phyloP scores from a whole-genome alignment of 2,329 filamentous ascomycete genomes.

The Cercospora sp. region DNA sequence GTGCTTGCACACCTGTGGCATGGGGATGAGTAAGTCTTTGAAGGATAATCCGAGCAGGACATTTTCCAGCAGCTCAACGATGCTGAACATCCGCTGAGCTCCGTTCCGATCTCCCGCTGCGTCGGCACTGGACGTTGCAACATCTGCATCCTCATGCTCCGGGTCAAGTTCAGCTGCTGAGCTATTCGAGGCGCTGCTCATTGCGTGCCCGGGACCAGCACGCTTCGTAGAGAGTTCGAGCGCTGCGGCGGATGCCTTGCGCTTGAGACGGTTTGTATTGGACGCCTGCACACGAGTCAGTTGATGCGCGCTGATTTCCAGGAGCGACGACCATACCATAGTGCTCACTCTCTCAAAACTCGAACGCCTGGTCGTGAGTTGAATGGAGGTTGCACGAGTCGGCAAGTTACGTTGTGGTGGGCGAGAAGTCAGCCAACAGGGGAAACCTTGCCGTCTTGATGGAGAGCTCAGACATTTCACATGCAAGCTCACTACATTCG shows the following conservation, averaged over 20 bases:
- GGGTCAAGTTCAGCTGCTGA: background rate
- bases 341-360: background rate
- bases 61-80: background rate
- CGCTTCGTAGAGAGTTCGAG: background rate
- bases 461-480: background rate
- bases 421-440: background rate
- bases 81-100: background rate
- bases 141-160: background rate
- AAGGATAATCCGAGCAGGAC: background rate
- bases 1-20: constrained; percentile 12
- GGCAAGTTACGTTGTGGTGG: background rate
- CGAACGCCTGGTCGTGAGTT: background rate
- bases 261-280: background rate
- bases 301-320: background rate
- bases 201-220: background rate
- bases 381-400: background rate
- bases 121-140: background rate
- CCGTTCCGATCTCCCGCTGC: background rate
- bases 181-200: background rate
- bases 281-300: background rate
- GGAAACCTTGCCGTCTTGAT: background rate
- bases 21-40: background rate
- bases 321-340: background rate
- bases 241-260: background rate
- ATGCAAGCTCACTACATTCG: background rate